These are phyloP conservation scores for Fusarium oligoseptatum DNA, from an alignment of 2,329 filamentous ascomycete species.

Conservation along the genomic window DNA sequence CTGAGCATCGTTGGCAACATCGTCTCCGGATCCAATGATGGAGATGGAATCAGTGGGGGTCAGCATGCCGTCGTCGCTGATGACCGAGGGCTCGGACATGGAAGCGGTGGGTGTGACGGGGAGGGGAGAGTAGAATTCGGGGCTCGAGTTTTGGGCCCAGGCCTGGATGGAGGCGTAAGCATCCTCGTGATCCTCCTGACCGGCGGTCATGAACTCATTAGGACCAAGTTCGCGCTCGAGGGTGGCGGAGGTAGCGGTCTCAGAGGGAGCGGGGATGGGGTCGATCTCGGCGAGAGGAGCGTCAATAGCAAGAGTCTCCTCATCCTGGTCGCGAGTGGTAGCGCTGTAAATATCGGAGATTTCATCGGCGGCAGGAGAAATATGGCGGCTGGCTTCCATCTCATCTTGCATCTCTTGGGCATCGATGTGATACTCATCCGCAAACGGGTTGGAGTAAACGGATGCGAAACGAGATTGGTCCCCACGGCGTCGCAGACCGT, in stretches of 20 bases:
- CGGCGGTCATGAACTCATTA: slow-evolving; percentile 67
- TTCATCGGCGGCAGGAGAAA: slow-evolving; percentile 62
- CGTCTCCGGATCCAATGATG: slow-evolving; percentile 64
- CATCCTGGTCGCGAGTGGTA: slow-evolving; percentile 59
- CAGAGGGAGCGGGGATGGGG: slow-evolving; percentile 32
- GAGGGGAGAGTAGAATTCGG: slow-evolving; percentile 72
- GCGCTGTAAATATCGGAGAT: slow-evolving; percentile 70
- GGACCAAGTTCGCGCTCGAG: slow-evolving; percentile 54
- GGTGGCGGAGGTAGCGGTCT: slow-evolving; percentile 45
- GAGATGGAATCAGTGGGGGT: slow-evolving; percentile 73
- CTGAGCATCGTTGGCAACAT: slow-evolving; percentile 59
- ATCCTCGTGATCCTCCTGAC: slow-evolving; percentile 60
- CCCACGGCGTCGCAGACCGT: slow-evolving; percentile 63
- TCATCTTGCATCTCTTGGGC: slow-evolving; percentile 58
- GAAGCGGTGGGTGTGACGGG: slow-evolving; percentile 64
- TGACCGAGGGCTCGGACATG: slow-evolving; percentile 64
- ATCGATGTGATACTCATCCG: slow-evolving; percentile 68
- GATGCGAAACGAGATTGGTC: slow-evolving; percentile 61
- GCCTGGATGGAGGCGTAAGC: slow-evolving; percentile 74
- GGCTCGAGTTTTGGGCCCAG: slow-evolving; percentile 69
- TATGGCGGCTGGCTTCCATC: slow-evolving; percentile 55
- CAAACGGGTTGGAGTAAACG: slow-evolving; percentile 70
- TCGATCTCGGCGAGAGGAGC: slow-evolving; percentile 53
- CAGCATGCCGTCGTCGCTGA: slow-evolving; percentile 64
- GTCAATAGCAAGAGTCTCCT: slow-evolving; percentile 35